Evolutionary conservation across 768 basidiomycete species (phyloP), one percentile per base, ranked within the genome.

Genomic region (Mycena vulgaris): DNA sequence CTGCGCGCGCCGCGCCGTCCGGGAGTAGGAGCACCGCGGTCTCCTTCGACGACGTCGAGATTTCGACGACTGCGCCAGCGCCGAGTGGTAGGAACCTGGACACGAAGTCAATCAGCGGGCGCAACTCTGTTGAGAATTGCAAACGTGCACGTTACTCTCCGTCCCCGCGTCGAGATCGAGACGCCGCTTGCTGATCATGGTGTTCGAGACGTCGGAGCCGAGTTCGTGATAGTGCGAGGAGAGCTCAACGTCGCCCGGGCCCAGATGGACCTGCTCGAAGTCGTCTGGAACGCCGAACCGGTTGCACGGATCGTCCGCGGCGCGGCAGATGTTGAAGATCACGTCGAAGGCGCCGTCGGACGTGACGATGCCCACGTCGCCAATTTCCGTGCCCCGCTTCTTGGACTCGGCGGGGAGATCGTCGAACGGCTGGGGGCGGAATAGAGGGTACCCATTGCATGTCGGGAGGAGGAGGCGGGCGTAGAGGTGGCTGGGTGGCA

Each of bases 351-450:
- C 21, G 5, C 70, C 73, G 57, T 74, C 70, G 7, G 61, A 27
- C 16, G 65, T 68, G 5, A 71, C 55, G 30, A 47, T 21, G 0
- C 73, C 73, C 6, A 74, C 70, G 59, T 52, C 19, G 33, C 14
- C 35, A 23, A 40, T 37, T 47, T 48, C 48, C 74, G 72, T 86
- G 85, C 6, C 79, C 76, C 25, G 79, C n/a, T 28, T 37, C 5
- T 37, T 25, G 13, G 49, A 40, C 31, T 53, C 51, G 13, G 31
- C 5, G 2, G 49, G 63, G 28, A 42, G 40, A 7, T 2, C 1
- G n/a, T 39, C 42, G 27, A 51, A 76, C 25, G 63, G 51, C 31
- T 64, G 49, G 21, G 63, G 63, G 27, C 45, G 37, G 33, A 52
- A 64, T 13, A 64, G 33, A n/a, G 63, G 63, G 79, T n/a, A n/a